Base-by-base conservation (phyloP, 768 basidiomycete species). In the Trametopsis cervina region DNA sequence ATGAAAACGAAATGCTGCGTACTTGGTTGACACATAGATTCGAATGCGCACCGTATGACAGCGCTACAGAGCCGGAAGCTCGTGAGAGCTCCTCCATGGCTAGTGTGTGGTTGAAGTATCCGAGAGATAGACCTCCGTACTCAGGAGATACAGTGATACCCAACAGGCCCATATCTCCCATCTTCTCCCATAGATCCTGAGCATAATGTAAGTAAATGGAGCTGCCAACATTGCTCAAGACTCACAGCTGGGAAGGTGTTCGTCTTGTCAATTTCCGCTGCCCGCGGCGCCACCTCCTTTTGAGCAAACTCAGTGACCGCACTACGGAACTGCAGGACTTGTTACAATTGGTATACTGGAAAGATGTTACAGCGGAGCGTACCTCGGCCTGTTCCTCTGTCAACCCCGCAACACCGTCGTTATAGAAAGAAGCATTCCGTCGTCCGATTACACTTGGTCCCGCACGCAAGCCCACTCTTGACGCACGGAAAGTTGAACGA, bases 51-150 rank as follows among this genome's bases (percentile, higher is more conserved):
- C 89, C 91, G 51, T 94, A 94, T 2, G 90, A 92, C 4, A 97
- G 77, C 2, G 86, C 94, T 22, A 97, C 86, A 3, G 90, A 92
- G 26, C 90, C 94, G 4, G 93, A 95, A 15, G 89, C 88, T 21
- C 81, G 72, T 27, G 93, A 95, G 46, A 97, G 70, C 53, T 89
- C 89, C 69, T 97, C 94, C 93, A 96, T 96, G 5, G 89, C 93
- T 41, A 97, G 74, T 3, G 85, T 87, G 65, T 93, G 92, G 43
- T 90, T 76, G 42, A 93, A 73, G 65, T 93, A 94, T 2, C 92
- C 91, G 52, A 89, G 72, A 2, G 73, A 80, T 37, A 95, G 71
- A 2, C 93, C 93, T n/a, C 83, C 81, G 54, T 89, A 89, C 57
- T 86, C 72, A 33, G 83, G 75, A 10, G 82, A 75, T 15, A 87